Base-by-base conservation (phyloP, 2,329 filamentous ascomycete genomes). In the Xylaria multiplex region DNA sequence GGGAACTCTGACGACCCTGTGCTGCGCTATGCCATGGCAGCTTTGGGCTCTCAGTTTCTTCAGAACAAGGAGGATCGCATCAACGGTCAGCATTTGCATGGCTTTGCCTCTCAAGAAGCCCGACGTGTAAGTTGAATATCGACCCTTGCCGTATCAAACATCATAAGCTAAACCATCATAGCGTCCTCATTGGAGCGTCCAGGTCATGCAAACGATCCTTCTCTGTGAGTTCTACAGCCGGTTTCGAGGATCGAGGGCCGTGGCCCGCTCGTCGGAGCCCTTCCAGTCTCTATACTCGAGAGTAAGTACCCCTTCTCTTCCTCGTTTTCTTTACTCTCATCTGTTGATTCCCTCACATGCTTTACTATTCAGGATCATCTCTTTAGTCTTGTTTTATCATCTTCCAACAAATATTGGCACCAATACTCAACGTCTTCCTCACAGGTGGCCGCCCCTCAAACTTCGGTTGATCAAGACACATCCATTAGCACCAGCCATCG, bases 221-320 rank as follows among this genome's bases (percentile, higher is more conserved):
- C 78, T 87, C 22, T 86, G 84, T 77, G 85, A 87, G 75, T 81
- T 84, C 72, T 86, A 85, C 71, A 77, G 83, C 57, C 82, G 84
- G 64, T 87, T 87, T 75, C 80, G 85, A 66, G 85, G 85, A 72
- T 81, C 81, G 70, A 83, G 82, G 77, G 80, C 81, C 45, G 79
- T 80, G 46, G 81, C 81, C 61, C 78, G 78, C 65, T 77, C 84
- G 68, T 87, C 85, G 69, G 76, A 80, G 67, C 78, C 79, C 70
- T 87, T 87, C 75, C 79, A 80, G 73, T 78, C 78, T 64, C 74
- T 87, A 67, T 87, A 83, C 77, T 79, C 83, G 76, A 85, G 84
- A 80, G 85, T 87, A 77, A 83, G 85, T 83, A 70, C 72, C 68
- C 67, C 68, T 65, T 72, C 75, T 75, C 77, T 75, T 76, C 73